Base-by-base conservation (phyloP, 2,329 filamentous ascomycete species). In the Cordyceps farinosa region DNA sequence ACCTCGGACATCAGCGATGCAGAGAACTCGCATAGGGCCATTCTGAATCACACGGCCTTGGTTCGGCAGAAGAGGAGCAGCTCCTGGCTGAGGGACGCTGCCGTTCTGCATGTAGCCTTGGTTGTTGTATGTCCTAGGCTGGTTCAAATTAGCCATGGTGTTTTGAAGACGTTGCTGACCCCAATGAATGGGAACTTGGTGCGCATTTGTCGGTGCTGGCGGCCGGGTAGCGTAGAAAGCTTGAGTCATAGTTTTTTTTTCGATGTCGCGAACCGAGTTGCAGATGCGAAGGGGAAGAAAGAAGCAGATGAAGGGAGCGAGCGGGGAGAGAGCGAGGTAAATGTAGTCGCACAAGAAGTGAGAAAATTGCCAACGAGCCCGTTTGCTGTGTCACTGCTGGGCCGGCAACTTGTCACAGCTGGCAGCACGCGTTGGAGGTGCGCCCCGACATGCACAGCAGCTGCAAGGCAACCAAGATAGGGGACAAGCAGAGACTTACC, bases 1-100 rank as follows among this genome's bases (percentile, higher is more conserved):
- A 90, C 87, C 87, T 85, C 87, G 83, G 72, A 90, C 87, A 76
- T 90, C 87, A 67, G 87, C 87, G 74, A 90, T 86, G 74, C 87
- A 90, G 60, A 90, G 81, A 60, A 90, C 83, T 76, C 87, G 81
- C 66, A 87, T 84, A 47, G 86, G 85, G 22, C 87, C 87, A 61
- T 82, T 85, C 74, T 89, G 85, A 71, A 89, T 80, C 67, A 89
- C 75, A 67, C 87, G 84, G 65, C 87, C 87, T 73, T 89, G 86
- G 75, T 89, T 89, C 63, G 87, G 87, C 64, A 89, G 79, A 62
- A 89, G 83, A 67, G 87, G 87, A 50, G 84, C 82, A 68, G 86
- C 86, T 72, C 86, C 86, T 47, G 84, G 79, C 67, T 82, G 83
- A 65, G 80, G 76, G 51, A 84, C 74, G 66, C 79, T 77, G 73